These are phyloP conservation scores for Orobanche coerulescens DNA, from an alignment of 257 asterid genomes.

Conservation along the genomic window DNA sequence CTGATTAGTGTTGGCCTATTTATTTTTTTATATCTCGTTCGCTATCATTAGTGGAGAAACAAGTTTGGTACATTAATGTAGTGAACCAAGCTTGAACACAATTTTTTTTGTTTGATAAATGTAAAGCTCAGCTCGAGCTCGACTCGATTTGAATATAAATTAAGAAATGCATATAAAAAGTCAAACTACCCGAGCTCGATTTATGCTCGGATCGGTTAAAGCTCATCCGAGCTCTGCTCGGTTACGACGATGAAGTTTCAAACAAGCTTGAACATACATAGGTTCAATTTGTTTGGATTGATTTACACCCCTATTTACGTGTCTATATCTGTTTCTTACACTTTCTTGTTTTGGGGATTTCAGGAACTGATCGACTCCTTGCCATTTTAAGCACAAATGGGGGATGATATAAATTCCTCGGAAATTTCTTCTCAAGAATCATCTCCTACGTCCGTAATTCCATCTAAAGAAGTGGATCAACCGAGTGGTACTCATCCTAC, in stretches of 20 bases:
- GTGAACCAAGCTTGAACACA: too few species aligned
- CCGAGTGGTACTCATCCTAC: constrained; percentile 26
- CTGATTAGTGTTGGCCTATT: neutral
- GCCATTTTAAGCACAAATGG: constrained; percentile 50
- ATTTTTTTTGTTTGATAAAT: too few species aligned
- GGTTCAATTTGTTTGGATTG: too few species aligned
- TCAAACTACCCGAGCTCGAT: too few species aligned
- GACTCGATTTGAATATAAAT: too few species aligned
- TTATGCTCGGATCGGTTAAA: too few species aligned
- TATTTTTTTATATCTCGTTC: neutral
- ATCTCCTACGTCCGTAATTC: constrained; percentile 28
- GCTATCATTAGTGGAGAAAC: neutral
- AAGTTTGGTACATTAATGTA: neutral
- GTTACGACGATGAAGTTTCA: too few species aligned
- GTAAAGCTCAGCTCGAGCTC: too few species aligned
- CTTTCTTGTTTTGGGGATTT: constrained; percentile 11
- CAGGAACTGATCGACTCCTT: constrained; percentile 26
- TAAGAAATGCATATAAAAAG: too few species aligned
- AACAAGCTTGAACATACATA: too few species aligned
- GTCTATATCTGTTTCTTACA: neutral
- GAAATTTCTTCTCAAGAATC: constrained; percentile 38
- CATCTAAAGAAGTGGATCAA: constrained; percentile 34
- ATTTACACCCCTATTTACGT: too few species aligned
- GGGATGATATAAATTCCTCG: constrained; percentile 34
- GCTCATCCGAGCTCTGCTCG: too few species aligned